Evolutionary conservation across 2,329 filamentous ascomycete genomes (phyloP).

Genomic region (Myotisia sp.): DNA sequence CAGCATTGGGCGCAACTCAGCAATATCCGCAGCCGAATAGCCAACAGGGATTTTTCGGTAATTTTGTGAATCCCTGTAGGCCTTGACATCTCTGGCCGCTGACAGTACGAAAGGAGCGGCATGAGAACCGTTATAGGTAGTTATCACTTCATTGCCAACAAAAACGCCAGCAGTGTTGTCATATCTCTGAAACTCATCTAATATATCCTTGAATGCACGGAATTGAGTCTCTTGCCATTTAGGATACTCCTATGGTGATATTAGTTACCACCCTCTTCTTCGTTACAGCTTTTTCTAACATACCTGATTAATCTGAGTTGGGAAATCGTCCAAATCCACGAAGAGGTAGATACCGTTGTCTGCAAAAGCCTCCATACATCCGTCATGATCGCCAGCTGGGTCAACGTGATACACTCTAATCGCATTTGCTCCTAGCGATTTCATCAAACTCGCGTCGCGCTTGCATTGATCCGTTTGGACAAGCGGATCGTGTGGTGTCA

Average conservation of each 20-base stretch:
- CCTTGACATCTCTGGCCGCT: constrained; percentile 67
- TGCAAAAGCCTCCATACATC: constrained; percentile 67
- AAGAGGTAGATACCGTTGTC: constrained; percentile 72
- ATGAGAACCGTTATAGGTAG: constrained; percentile 34
- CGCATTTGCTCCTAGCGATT: constrained; percentile 63
- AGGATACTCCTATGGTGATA: constrained; percentile 36
- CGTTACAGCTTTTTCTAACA: constrained; percentile 4
- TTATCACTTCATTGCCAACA: constrained; percentile 71
- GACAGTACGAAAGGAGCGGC: constrained; percentile 75
- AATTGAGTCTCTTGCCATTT: constrained; percentile 62
- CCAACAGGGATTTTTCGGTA: constrained; percentile 74
- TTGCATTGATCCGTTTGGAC: constrained; percentile 60
- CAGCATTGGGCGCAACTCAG: constrained; percentile 49
- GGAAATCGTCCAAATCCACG: constrained; percentile 55
- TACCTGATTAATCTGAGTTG: constrained; percentile 32
- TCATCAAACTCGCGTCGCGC: constrained; percentile 63
- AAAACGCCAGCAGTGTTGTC: constrained; percentile 75
- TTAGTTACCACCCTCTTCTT: not conserved
- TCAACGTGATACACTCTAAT: constrained; percentile 86
- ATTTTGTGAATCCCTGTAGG: constrained; percentile 57
- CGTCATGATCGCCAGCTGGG: constrained; percentile 52
- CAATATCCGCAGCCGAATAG: constrained; percentile 77
- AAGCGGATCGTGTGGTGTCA: constrained; percentile 58
- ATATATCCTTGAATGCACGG: constrained; percentile 52
- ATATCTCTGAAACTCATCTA: constrained; percentile 64